Evolutionary conservation across 2,329 filamentous ascomycete genomes (phyloP).

Genomic region (Stemphylium lycopersici): DNA sequence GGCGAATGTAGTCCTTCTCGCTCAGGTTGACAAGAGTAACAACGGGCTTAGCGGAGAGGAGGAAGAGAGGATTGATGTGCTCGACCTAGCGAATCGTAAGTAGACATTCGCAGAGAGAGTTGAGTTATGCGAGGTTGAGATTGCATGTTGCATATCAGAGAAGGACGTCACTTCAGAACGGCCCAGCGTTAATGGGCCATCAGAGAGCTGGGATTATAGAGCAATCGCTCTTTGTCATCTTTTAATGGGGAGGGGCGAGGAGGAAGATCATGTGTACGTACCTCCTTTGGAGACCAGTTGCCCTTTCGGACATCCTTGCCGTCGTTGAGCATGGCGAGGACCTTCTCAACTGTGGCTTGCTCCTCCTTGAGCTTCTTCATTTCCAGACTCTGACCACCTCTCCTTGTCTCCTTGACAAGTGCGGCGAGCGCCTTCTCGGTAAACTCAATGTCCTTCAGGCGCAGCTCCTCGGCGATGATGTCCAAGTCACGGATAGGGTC

Average conservation of each 20-base stretch:
- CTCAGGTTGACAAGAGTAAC: conserved; percentile 97
- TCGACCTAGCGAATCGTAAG: conserved; percentile 72
- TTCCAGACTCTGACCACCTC: conserved; percentile 93
- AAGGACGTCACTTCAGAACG: conserved; percentile 84
- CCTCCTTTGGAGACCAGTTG: conserved; percentile 92
- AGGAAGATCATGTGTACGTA: conserved; percentile 58
- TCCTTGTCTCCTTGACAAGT: conserved; percentile 90
- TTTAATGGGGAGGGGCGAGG: conserved; percentile 51
- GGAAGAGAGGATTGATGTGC: conserved; percentile 94
- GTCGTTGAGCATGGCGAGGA: conserved; percentile 79
- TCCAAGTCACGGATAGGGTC: conserved; percentile 91
- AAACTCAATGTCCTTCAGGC: conserved; percentile 98
- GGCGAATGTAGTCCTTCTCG: conserved; percentile 94
- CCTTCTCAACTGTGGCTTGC: conserved; percentile 89
- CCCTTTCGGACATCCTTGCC: conserved; percentile 95
- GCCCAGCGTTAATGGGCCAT: conserved; percentile 82
- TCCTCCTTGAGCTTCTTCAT: conserved; percentile 98
- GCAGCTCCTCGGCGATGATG: conserved; percentile 95
- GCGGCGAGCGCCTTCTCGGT: conserved; percentile 92
- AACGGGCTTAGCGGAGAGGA: conserved; percentile 94
- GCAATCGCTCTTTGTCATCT: conserved; percentile 99
- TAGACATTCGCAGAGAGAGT: conserved; percentile 10
- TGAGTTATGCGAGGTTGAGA: conserved; percentile 7
- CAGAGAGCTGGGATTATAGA: conserved; percentile 99
- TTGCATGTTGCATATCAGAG: conserved; percentile 62